Conservation (phyloP, 1,284 basidiomycete species). For the Moesziomyces globuligerus region DNA sequence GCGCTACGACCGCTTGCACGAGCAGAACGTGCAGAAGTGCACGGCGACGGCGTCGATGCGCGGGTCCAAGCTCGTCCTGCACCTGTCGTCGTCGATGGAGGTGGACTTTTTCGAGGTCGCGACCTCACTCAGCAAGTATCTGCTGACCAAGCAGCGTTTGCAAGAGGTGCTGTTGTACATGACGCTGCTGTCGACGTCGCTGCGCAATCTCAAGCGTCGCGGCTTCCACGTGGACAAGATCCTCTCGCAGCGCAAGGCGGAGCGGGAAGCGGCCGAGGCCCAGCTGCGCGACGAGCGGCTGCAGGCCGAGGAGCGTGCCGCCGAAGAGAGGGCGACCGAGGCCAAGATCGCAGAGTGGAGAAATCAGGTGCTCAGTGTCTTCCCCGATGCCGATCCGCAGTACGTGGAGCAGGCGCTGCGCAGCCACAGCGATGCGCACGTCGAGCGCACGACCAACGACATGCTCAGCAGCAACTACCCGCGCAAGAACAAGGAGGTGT, state of each 20-base stretch:
- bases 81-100: slow-evolving; percentile 78
- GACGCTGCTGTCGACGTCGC: slow-evolving; percentile 90
- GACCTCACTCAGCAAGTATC: slow-evolving; percentile 56
- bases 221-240: slow-evolving; percentile 87
- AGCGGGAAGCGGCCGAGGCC: slow-evolving; percentile 74
- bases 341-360: slow-evolving; percentile 39
- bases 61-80: slow-evolving; percentile 76
- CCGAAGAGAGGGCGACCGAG: slow-evolving; percentile 38
- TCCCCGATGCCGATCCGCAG: slow-evolving; percentile 65
- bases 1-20: slow-evolving; percentile 45
- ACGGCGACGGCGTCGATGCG: slow-evolving; percentile 56
- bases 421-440: slow-evolving; percentile 54
- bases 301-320: slow-evolving; percentile 56
- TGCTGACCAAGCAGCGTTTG: slow-evolving; percentile 61
- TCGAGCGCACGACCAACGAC: slow-evolving; percentile 63
- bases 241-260: slow-evolving; percentile 81
- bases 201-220: slow-evolving; percentile 82
- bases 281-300: slow-evolving; percentile 58
- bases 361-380: slow-evolving; percentile 59
- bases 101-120: slow-evolving; percentile 87
- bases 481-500: slow-evolving; percentile 32
- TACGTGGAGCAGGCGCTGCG: slow-evolving; percentile 59
- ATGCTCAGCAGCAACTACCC: slow-evolving; percentile 61
- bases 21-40: slow-evolving; percentile 59
- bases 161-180: slow-evolving; percentile 77